Conservation (phyloP, 2,329 filamentous ascomycete species). For the Microthyrium microscopicum region DNA sequence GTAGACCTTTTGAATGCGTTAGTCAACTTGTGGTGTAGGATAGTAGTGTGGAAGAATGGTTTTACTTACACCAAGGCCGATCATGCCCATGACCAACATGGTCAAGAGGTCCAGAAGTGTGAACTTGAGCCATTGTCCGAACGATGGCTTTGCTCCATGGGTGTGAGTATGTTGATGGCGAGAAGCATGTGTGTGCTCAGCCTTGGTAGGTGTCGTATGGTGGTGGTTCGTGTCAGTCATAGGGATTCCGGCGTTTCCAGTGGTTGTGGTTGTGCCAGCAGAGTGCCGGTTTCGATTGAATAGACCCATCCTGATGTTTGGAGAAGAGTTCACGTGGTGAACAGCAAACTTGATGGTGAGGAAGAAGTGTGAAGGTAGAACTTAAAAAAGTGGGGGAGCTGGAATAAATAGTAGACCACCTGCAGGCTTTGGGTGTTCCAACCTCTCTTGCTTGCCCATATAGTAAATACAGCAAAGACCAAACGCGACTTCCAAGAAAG, state of each 20-base stretch:
- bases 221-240: neutral
- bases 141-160: constrained; percentile 31
- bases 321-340: neutral
- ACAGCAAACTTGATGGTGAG: neutral
- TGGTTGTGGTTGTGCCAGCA: constrained; percentile 4
- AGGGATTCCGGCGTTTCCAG: neutral
- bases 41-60: constrained; percentile 4
- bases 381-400: neutral
- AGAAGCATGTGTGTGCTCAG: neutral
- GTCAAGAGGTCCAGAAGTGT: constrained; percentile 52
- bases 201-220: constrained; percentile 6
- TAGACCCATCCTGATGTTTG: constrained; percentile 4
- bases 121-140: constrained; percentile 53
- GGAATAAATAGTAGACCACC: no score
- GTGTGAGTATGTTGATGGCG: neutral
- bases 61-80: constrained; percentile 46
- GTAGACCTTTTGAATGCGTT: constrained; percentile 33
- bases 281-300: constrained; percentile 3
- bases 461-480: no score
- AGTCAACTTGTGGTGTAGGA: no score
- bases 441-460: no score
- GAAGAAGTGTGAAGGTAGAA: neutral
- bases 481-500: no score
- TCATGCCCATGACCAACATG: constrained; percentile 47
- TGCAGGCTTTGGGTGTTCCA: no score